phyloP scores from a whole-genome alignment of 768 basidiomycete species.

The Pleurotus citrinopileatus region DNA sequence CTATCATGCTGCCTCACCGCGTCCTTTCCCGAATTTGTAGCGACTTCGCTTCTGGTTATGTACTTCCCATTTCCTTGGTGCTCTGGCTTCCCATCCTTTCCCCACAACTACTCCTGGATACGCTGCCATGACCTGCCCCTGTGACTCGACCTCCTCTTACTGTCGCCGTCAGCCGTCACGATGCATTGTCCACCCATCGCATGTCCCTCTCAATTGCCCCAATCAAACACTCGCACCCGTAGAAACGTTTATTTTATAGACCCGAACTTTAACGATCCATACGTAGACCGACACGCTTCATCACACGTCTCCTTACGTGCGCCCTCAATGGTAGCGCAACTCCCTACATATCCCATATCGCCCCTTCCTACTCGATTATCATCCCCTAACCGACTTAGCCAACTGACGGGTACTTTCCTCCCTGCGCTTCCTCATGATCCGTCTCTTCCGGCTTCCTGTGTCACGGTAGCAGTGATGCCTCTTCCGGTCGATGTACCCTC shows the following conservation, averaged over 20 bases:
- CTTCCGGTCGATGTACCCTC: too few species aligned
- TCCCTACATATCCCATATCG: neutral
- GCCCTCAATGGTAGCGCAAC: too few species aligned
- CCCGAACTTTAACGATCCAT: neutral
- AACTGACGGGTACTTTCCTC: too few species aligned
- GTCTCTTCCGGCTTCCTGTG: neutral
- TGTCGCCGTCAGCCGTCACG: neutral
- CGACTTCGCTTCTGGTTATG: neutral
- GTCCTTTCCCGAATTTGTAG: neutral
- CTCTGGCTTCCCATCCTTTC: neutral
- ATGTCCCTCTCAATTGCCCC: too few species aligned
- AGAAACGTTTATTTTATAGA: neutral
- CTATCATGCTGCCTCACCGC: neutral
- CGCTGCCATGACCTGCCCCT: neutral
- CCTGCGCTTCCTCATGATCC: neutral
- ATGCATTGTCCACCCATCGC: too few species aligned
- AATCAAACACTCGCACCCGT: too few species aligned
- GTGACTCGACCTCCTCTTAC: neutral
- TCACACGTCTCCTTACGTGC: neutral
- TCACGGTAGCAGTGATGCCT: too few species aligned
- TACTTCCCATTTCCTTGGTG: slow-evolving; percentile 4
- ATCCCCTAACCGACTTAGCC: neutral
- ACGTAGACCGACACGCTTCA: slow-evolving; percentile 2
- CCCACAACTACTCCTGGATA: neutral
- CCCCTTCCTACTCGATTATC: neutral